Evolutionary conservation across 768 basidiomycete genomes (phyloP).

Genomic region (Mycena epipterygia): DNA sequence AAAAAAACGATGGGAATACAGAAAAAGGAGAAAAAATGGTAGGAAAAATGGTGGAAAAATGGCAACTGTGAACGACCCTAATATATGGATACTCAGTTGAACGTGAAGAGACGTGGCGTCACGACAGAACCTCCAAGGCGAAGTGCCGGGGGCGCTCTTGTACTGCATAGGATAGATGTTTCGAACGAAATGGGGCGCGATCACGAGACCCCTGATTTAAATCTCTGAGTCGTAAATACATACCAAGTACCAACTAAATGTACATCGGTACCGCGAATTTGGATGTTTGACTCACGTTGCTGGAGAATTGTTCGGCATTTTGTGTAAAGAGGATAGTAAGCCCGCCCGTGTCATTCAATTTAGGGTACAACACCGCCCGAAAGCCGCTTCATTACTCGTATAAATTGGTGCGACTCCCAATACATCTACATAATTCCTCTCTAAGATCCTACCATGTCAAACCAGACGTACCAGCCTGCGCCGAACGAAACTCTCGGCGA

Average conservation of each 20-base stretch:
- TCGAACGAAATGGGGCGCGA: not conserved
- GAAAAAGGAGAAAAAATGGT: too few relatives aligned
- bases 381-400: not conserved
- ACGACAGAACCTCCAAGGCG: too few relatives aligned
- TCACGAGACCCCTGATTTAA: not conserved
- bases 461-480: constrained; percentile 18
- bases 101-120: too few relatives aligned
- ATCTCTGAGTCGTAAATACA: too few relatives aligned
- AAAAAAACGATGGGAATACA: too few relatives aligned
- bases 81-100: too few relatives aligned
- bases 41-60: too few relatives aligned
- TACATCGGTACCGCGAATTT: not conserved
- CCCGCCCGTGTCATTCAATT: constrained; percentile 1
- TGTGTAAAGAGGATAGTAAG: not conserved
- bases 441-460: constrained; percentile 6
- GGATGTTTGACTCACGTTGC: not conserved
- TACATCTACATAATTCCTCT: not conserved
- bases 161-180: too few relatives aligned
- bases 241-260: not conserved
- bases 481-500: constrained; percentile 22
- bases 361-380: constrained; percentile 10
- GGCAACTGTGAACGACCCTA: too few relatives aligned
- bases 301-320: not conserved
- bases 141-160: too few relatives aligned
- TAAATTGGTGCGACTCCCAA: not conserved